Conservation (phyloP, 176 grass and related monocot species). For the Pontederia crassipes region DNA sequence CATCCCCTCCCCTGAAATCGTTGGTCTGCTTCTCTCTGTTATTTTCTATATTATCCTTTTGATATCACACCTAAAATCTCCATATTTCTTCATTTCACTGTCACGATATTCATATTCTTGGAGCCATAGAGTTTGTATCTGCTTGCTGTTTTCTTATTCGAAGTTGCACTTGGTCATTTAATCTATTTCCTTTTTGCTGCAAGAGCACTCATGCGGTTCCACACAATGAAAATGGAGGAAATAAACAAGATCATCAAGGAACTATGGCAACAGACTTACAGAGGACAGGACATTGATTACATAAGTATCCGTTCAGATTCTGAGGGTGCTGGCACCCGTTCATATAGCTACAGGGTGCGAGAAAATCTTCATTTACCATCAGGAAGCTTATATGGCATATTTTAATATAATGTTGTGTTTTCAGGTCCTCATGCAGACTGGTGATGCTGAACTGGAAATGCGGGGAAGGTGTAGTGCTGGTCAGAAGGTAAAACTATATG, state of each 20-base stretch:
- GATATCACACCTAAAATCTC: too few species aligned
- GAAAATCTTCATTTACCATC: slow-evolving; percentile 2
- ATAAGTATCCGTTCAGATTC: slow-evolving; percentile 92
- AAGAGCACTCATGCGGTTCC: slow-evolving; percentile 92
- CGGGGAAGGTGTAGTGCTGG: slow-evolving; percentile 93
- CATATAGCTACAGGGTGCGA: slow-evolving; percentile 89
- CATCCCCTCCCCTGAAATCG: too few species aligned
- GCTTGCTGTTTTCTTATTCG: too few species aligned
- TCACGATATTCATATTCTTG: too few species aligned
- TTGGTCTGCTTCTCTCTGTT: too few species aligned
- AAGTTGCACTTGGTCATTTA: too few species aligned
- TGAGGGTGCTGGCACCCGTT: slow-evolving; percentile 81
- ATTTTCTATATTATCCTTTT: too few species aligned
- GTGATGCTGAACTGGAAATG: slow-evolving; percentile 96
- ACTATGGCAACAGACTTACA: slow-evolving; percentile 97
- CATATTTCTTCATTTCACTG: too few species aligned
- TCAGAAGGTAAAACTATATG: slow-evolving; percentile 54
- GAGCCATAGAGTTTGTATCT: too few species aligned
- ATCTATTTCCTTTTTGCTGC: not conserved
- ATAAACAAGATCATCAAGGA: slow-evolving; percentile 99
- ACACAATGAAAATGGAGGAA: slow-evolving; percentile 99
- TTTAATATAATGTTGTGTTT: not conserved
- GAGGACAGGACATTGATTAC: slow-evolving; percentile 93
- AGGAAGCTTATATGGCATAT: not conserved
- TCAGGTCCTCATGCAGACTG: slow-evolving; percentile 95